A percentile compares a stretch with the other conserved stretches of the same genome.
These are phyloP conservation scores for Ajuga chamaepitys DNA, from an alignment of 257 asterid genomes.

Conservation along the genomic window DNA sequence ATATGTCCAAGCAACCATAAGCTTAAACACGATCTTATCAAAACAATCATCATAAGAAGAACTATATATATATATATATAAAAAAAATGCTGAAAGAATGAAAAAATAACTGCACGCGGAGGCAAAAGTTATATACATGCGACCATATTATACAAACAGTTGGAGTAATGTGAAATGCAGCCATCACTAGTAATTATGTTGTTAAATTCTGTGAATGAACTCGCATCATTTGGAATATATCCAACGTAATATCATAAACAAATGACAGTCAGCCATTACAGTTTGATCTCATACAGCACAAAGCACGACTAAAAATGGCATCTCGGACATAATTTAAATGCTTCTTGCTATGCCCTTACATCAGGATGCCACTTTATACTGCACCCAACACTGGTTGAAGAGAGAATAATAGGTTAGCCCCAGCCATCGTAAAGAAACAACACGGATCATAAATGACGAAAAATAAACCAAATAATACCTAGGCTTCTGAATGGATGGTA, in stretches of 20 bases:
- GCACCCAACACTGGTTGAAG: slow-evolving; percentile 65
- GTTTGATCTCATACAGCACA: slow-evolving; percentile 2
- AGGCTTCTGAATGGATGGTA: slow-evolving; percentile 60
- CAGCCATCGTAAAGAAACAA: neutral
- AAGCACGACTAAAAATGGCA: slow-evolving; percentile 14
- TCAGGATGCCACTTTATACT: slow-evolving; percentile 88
- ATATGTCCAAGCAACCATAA: neutral
- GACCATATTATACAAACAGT: slow-evolving; percentile 1
- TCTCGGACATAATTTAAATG: slow-evolving; percentile 10
- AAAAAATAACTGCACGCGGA: neutral
- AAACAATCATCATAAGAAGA: neutral
- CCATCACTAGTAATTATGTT: neutral
- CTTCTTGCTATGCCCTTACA: slow-evolving; percentile 24
- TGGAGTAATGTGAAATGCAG: slow-evolving; percentile 2
- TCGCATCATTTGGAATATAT: neutral
- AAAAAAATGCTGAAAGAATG: no score
- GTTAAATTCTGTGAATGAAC: slow-evolving; percentile 5
- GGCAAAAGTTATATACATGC: slow-evolving; percentile 5
- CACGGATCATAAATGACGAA: neutral
- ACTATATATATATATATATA: neutral
- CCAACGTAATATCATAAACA: neutral
- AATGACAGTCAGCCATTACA: slow-evolving; percentile 6
- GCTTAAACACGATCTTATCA: neutral
- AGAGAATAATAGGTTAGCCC: slow-evolving; percentile 5
- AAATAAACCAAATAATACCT: slow-evolving; percentile 34